These are phyloP conservation scores for Pleoardoris graminearum DNA, from an alignment of 2,329 filamentous ascomycete species.

Conservation along the genomic window DNA sequence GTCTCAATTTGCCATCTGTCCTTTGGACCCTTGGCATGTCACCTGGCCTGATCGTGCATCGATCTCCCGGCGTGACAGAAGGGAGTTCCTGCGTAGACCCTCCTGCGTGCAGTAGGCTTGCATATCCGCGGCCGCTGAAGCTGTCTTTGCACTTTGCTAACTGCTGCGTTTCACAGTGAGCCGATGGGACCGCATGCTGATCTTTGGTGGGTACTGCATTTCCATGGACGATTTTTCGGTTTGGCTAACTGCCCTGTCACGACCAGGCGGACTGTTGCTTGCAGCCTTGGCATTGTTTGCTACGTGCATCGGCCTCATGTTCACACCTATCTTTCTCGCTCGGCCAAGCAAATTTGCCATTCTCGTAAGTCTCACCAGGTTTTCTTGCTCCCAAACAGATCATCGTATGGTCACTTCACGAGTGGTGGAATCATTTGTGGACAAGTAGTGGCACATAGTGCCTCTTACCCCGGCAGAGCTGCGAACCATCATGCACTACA, in stretches of 20 bases:
- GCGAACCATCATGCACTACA: conserved; percentile 37
- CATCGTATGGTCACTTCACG: conserved; percentile 22
- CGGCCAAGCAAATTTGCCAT: conserved; percentile 94
- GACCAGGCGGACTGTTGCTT: conserved; percentile 85
- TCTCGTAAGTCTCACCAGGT: conserved; percentile 69
- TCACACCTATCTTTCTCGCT: conserved; percentile 68
- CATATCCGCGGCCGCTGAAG: conserved; percentile 34
- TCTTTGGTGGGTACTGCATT: conserved; percentile 65
- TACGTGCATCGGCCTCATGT: conserved; percentile 88
- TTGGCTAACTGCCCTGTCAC: conserved; percentile 14
- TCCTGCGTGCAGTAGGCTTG: conserved; percentile 44
- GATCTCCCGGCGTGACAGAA: conserved; percentile 39
- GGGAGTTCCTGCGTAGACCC: conserved; percentile 50
- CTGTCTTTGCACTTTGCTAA: conserved; percentile 35
- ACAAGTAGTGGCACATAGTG: conserved; percentile 31
- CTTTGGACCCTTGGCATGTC: conserved; percentile 20
- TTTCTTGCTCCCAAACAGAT: conserved; percentile 20
- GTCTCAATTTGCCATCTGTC: conserved; percentile 18
- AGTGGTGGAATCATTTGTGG: conserved; percentile 22
- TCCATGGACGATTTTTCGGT: not conserved
- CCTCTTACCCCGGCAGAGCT: conserved; percentile 29
- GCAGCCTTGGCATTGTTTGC: conserved; percentile 90
- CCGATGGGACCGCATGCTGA: conserved; percentile 91
- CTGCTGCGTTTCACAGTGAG: conserved; percentile 67
- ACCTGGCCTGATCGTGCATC: conserved; percentile 32